Percentiles rank a stretch among this genome's conserved stretches.
These are phyloP conservation scores for Populus euphratica DNA, from an alignment of 345 rosid genomes.

Conservation along the genomic window DNA sequence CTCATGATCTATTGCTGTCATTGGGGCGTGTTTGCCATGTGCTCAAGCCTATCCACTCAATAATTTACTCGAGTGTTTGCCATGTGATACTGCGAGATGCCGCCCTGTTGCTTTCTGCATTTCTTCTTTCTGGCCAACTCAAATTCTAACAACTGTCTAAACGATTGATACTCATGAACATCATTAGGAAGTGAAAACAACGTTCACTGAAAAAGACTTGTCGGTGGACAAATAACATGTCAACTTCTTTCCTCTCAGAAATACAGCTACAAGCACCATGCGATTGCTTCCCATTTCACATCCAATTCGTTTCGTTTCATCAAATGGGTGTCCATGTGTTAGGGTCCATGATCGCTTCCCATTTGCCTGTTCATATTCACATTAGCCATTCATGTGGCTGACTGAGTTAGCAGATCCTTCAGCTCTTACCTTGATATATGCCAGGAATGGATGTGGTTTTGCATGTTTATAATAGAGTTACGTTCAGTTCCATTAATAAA, in stretches of 20 bases:
- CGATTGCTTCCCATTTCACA: neutral
- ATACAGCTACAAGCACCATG: neutral
- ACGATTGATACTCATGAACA: neutral
- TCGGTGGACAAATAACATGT: neutral
- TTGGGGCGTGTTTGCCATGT: conserved; percentile 10
- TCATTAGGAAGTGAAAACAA: neutral
- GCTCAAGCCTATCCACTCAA: conserved; percentile 1
- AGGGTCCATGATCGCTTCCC: conserved; percentile 8
- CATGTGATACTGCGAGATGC: conserved; percentile 13
- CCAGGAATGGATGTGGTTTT: too few relatives aligned
- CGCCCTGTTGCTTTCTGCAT: conserved; percentile 14
- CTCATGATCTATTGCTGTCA: conserved; percentile 1
- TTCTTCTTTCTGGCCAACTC: neutral
- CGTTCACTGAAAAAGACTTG: neutral
- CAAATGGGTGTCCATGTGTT: conserved; percentile 12
- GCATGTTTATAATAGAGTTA: too few relatives aligned
- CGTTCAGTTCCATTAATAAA: too few relatives aligned
- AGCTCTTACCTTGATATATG: too few relatives aligned
- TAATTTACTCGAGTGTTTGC: neutral
- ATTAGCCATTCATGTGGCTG: neutral
- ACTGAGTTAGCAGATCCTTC: too few relatives aligned
- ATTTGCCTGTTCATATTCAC: neutral
- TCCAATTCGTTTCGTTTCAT: neutral
- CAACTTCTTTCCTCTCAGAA: neutral
- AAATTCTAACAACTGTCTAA: neutral